Conservation (phyloP, 257 asterid genomes). For the Solanum sparsipilum region DNA sequence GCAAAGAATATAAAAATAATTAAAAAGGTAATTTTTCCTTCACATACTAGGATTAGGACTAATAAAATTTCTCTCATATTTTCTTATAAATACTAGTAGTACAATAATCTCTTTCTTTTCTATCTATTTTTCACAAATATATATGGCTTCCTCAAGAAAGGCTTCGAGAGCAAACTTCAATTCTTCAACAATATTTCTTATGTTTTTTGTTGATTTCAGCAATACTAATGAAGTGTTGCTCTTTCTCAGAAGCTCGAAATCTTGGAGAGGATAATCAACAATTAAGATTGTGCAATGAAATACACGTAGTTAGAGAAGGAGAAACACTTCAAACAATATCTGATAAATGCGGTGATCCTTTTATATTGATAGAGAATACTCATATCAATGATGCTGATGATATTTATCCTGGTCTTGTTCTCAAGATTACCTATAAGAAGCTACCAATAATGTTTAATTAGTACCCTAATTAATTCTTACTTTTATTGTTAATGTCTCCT, state of each 20-base stretch:
- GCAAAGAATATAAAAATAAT: too few relatives aligned
- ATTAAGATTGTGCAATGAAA: slow-evolving; percentile 3
- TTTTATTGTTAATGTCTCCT: too few relatives aligned
- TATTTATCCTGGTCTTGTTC: neutral
- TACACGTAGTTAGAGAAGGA: slow-evolving; percentile 14
- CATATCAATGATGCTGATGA: slow-evolving; percentile 11
- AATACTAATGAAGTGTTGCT: neutral
- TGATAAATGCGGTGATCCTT: slow-evolving; percentile 5
- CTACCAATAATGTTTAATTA: neutral
- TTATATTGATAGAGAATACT: slow-evolving; percentile 13
- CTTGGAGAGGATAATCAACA: too few relatives aligned
- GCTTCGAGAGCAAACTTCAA: neutral
- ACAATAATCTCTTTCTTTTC: too few relatives aligned
- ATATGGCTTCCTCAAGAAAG: neutral
- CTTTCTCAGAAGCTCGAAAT: neutral
- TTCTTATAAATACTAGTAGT: too few relatives aligned
- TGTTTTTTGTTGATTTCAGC: neutral
- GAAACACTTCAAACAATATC: slow-evolving; percentile 13
- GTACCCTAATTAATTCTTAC: neutral
- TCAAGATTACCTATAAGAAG: neutral
- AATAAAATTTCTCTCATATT: too few relatives aligned
- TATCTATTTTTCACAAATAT: neutral
- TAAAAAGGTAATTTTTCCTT: too few relatives aligned
- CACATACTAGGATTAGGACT: too few relatives aligned
- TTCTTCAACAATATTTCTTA: neutral